A percentile compares a stretch with the other conserved stretches of the same genome.
phyloP scores from a whole-genome alignment of 1,284 basidiomycete species.

The Butyriboletus appendiculatus region DNA sequence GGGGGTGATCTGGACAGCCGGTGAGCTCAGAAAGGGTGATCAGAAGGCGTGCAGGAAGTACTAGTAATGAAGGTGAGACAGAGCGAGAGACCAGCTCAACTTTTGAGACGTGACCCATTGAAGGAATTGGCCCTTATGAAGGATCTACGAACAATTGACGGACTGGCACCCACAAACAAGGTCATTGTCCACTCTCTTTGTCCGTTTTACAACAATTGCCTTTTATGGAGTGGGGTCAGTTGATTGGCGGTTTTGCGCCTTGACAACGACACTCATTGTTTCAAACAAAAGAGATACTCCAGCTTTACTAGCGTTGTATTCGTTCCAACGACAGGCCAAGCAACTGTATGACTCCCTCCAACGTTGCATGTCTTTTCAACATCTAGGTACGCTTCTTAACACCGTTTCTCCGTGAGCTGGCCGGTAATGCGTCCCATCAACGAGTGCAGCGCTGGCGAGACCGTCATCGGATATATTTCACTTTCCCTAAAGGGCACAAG shows the following conservation, averaged over 20 bases:
- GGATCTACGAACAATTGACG: slow-evolving; percentile 22
- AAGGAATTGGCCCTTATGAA: slow-evolving; percentile 21
- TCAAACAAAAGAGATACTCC: no score
- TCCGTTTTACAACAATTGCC: slow-evolving; percentile 30
- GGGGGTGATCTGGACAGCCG: slow-evolving; percentile 5
- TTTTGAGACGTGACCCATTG: not conserved
- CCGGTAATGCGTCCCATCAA: not conserved
- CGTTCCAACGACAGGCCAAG: not conserved
- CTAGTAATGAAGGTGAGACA: not conserved
- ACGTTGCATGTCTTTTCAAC: not conserved
- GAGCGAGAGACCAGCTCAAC: slow-evolving; percentile 25
- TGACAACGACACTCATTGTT: no score
- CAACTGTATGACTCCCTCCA: not conserved
- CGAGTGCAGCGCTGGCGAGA: not conserved
- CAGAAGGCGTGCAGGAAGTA: slow-evolving; percentile 5
- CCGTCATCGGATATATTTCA: not conserved
- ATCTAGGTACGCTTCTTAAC: not conserved
- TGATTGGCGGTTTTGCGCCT: not conserved
- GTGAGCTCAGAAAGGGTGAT: slow-evolving; percentile 8
- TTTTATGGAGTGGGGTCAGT: slow-evolving; percentile 5
- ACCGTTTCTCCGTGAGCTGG: not conserved
- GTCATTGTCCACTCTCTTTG: slow-evolving; percentile 12
- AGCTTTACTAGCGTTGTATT: not conserved
- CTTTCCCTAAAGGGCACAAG: not conserved
- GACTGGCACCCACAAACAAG: slow-evolving; percentile 23